Evolutionary conservation across 805 yeast genomes (phyloP).

Genomic region (Myxozyma neotropica): DNA sequence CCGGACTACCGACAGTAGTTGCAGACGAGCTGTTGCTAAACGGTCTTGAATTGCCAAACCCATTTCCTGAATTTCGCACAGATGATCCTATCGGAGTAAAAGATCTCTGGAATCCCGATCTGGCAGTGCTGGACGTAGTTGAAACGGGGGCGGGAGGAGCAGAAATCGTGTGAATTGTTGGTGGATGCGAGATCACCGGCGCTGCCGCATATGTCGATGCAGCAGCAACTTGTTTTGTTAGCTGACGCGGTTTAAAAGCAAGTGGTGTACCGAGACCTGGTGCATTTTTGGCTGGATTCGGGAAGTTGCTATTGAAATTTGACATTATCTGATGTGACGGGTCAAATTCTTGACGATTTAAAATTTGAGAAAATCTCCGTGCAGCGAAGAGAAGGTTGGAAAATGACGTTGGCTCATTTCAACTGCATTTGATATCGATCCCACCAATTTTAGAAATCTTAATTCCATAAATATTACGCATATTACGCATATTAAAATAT

Average conservation of each 20-base stretch:
- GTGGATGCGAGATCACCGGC: constrained; percentile 2
- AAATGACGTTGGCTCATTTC: no score
- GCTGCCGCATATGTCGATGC: constrained; percentile 10
- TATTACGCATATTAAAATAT: no score
- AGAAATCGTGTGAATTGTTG: background rate
- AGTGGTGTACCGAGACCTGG: constrained; percentile 1
- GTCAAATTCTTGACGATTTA: background rate
- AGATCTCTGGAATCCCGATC: constrained; percentile 1
- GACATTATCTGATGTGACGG: background rate
- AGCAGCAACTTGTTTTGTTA: background rate
- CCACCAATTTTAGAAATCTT: no score
- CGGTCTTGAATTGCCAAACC: constrained; percentile 1
- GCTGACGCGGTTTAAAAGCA: constrained; percentile 5
- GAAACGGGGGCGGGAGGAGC: background rate
- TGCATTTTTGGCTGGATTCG: constrained; percentile 4
- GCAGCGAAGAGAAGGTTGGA: no score
- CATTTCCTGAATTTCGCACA: background rate
- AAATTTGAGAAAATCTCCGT: no score
- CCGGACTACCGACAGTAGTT: no score
- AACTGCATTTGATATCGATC: no score
- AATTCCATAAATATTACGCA: no score
- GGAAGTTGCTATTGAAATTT: background rate
- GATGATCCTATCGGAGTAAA: background rate
- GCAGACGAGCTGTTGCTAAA: background rate
- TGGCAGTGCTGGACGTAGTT: background rate